Evolutionary conservation across 139 green algal genomes (phyloP), one percentile per base, ranked within the genome.

Genomic region (Trebouxia sp.): DNA sequence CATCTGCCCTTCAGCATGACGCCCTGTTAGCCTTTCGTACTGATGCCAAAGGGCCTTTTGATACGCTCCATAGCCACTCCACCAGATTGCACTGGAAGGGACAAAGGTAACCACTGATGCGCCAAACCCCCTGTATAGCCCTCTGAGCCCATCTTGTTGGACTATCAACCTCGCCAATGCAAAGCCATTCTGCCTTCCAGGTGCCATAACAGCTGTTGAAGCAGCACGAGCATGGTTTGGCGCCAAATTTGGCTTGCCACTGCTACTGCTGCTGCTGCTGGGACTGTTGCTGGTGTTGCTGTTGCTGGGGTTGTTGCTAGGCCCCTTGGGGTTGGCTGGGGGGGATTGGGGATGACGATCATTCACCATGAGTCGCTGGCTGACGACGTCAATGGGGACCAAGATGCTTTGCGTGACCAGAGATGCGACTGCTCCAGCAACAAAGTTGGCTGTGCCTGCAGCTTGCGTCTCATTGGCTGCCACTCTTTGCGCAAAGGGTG

Each of bases 321-420:
- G 45, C 3, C n/a, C 58, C 6, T 2, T 24, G 58, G 5, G 3
- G 26, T 14, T 37, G 22, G 47, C 6, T 26, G 74, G 45, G 17
- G 47, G 4, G 32, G 69, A 24, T 35, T 51, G 69, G 5, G n/a
- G 26, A 5, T 55, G 38, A 1, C 51, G 50, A 15, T 56, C 83
- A 45, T 65, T 75, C 7, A 80, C 65, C 89, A 96, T 96, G 10
- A 94, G 87, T 39, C 80, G 55, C 32, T 83, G 80, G 55, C 70
- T 79, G 9, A 97, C 82, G 22, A 99, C 95, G 79, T 99, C 96
- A 4, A 98, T 86, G 42, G 96, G 96, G 14, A 98, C 96, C 0
- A 92, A 87, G 11, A 98, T 85, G 4, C 83, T 51, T 83, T 99
- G 96, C 0, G 91, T 94, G 79, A 88, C 85, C 2, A 97, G 69